Percentiles rank a stretch among this genome's conserved stretches.
These are phyloP conservation scores for Fraxinus cuspidata DNA, from an alignment of 257 asterid species.

Conservation along the genomic window DNA sequence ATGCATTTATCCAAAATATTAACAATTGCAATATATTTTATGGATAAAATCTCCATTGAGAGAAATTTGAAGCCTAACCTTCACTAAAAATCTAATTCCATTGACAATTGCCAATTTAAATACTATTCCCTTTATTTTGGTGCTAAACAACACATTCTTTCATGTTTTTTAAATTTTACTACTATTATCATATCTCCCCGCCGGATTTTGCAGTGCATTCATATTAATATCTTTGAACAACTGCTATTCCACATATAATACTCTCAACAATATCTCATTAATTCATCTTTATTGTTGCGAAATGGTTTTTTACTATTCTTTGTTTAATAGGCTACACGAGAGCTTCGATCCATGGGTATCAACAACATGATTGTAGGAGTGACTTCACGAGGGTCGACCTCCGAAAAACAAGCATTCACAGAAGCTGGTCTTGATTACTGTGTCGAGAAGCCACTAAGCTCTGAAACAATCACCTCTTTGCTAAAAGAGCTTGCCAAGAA, in stretches of 20 bases:
- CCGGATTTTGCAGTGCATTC: neutral
- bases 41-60: neutral
- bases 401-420: conserved; percentile 36
- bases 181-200: no score
- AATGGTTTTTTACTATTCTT: neutral
- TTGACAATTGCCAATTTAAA: neutral
- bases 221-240: neutral
- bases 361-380: conserved; percentile 51
- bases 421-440: conserved; percentile 49
- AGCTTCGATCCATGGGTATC: conserved; percentile 50
- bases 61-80: neutral
- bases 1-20: neutral
- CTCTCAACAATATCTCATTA: neutral
- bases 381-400: conserved; percentile 20
- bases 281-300: neutral
- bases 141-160: neutral
- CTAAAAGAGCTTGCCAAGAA: conserved; percentile 40
- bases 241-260: neutral
- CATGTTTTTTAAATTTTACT: no score
- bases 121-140: neutral
- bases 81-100: neutral
- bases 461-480: conserved; percentile 9
- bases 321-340: conserved; percentile 35
- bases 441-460: conserved; percentile 37
- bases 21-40: neutral